phyloP scores from a whole-genome alignment of 1,139 yeast species.

The Lodderomyces parapsilosis region DNA sequence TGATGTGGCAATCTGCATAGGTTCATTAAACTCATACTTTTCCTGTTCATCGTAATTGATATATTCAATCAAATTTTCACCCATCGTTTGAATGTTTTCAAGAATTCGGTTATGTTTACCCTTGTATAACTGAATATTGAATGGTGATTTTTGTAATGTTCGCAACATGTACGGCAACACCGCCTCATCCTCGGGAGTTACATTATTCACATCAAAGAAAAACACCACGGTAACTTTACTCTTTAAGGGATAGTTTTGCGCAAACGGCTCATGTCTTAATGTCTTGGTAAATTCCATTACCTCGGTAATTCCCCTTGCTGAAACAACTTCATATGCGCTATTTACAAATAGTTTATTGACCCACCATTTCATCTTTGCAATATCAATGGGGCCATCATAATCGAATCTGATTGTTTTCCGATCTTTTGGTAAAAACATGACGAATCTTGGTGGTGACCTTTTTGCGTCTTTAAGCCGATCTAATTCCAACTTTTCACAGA shows the following conservation, averaged over 20 bases:
- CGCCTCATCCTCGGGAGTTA: slow-evolving; percentile 58
- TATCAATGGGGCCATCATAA: slow-evolving; percentile 25
- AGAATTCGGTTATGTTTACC: slow-evolving; percentile 47
- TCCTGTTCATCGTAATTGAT: slow-evolving; percentile 39
- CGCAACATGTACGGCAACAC: slow-evolving; percentile 60
- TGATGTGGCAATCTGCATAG: slow-evolving; percentile 49
- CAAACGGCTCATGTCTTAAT: slow-evolving; percentile 33
- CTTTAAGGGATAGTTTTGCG: slow-evolving; percentile 40
- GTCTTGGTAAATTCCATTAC: slow-evolving; percentile 38
- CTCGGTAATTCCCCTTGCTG: slow-evolving; percentile 37
- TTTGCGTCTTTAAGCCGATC: slow-evolving; percentile 20
- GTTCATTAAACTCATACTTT: slow-evolving; percentile 36
- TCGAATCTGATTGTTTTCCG: slow-evolving; percentile 37
- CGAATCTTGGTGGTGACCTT: slow-evolving; percentile 26
- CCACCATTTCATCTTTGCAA: slow-evolving; percentile 34
- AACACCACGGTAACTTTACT: slow-evolving; percentile 51
- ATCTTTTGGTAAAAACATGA: slow-evolving; percentile 41
- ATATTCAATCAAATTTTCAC: slow-evolving; percentile 36
- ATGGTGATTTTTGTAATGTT: slow-evolving; percentile 54
- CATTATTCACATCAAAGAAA: slow-evolving; percentile 50
- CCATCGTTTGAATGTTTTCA: slow-evolving; percentile 41
- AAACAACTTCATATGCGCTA: slow-evolving; percentile 37
- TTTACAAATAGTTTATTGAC: slow-evolving; percentile 34
- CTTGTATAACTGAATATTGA: slow-evolving; percentile 52
- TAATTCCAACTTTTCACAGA: slow-evolving; percentile 55